These are phyloP conservation scores for Botrytis pseudocinerea DNA, from an alignment of 2,329 filamentous ascomycete genomes.

Conservation along the genomic window DNA sequence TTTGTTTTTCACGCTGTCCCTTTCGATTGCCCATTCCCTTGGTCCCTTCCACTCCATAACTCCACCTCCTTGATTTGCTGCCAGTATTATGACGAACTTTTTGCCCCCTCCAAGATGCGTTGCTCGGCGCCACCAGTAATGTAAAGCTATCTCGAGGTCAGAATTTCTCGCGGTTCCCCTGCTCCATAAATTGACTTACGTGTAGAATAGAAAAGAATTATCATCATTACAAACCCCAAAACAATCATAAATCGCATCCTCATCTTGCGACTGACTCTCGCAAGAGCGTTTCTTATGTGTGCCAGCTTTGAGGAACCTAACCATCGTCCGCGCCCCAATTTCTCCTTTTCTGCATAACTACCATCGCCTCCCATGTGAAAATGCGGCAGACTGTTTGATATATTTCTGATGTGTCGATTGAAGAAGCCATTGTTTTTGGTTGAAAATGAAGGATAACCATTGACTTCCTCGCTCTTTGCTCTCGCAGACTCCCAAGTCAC, in stretches of 20 bases:
- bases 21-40: constrained; percentile 95
- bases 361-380: constrained; percentile 57
- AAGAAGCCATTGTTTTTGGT: constrained; percentile 87
- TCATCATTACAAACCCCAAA: constrained; percentile 59
- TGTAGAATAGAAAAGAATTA: constrained; percentile 68
- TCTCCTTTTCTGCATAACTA: constrained; percentile 74
- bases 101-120: constrained; percentile 76
- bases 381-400: constrained; percentile 76
- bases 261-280: constrained; percentile 62
- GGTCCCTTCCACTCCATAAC: constrained; percentile 99
- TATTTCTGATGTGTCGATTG: constrained; percentile 74
- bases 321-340: constrained; percentile 63
- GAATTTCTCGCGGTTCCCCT: not conserved
- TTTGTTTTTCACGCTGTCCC: constrained; percentile 95
- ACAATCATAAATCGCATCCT: constrained; percentile 63
- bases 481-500: constrained; percentile 84
- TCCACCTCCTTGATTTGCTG: constrained; percentile 90
- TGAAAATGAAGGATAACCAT: constrained; percentile 75
- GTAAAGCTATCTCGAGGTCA: constrained; percentile 38
- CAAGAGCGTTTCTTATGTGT: constrained; percentile 49
- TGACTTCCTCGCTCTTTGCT: constrained; percentile 70
- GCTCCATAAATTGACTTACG: constrained; percentile 58
- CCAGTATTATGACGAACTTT: constrained; percentile 91
- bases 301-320: constrained; percentile 49
- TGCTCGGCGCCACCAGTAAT: constrained; percentile 68